Base-by-base conservation (phyloP, 257 asterid genomes). In the Marsdenia floribunda region DNA sequence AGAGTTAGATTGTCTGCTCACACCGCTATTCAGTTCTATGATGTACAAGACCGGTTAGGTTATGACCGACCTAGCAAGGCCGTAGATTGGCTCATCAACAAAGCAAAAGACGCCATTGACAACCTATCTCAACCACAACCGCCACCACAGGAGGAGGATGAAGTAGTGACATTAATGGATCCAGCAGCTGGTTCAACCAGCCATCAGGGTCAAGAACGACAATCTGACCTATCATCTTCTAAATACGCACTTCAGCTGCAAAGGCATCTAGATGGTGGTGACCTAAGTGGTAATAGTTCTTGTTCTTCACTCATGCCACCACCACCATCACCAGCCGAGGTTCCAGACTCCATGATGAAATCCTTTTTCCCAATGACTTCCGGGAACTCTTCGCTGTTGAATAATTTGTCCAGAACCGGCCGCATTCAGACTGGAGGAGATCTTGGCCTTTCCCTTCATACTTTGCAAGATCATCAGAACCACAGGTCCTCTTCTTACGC, bases 51-150 rank as follows among this genome's bases (percentile, higher is more conserved):
- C 70, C 80, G 94, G 4, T 63, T 89, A 65, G 94, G 94, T 73
- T 89, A 82, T 37, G 94, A 89, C 80, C 79, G 91, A 47, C 90
- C 94, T 0, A 89, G 90, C 82, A 89, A 87, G 54, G 91, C 90
- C 26, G 85, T 89, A 1, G 94, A 87, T 73, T 89, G 94, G 94
- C 85, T 88, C 60, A 83, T 88, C 67, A 76, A 76, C 11, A 88
- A 88, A 73, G 93, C 93, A 3, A 76, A 82, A 75, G 47, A 81
- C 33, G 85, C 93, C 72, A 88, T 88, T 14, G 86, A 88, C 9
- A 79, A 76, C 52, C 82, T 88, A 2, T 72, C 78, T 49, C 42
- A 0, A 73, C 81, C 3, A 72, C 70, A 3, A 18, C 21, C n/a
- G 0, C 21, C 75, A 24, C 21, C 57, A 0, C 21, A 44, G 12